Conservation (phyloP, 2,329 filamentous ascomycete species). For the Rhynchosporium agropyri region DNA sequence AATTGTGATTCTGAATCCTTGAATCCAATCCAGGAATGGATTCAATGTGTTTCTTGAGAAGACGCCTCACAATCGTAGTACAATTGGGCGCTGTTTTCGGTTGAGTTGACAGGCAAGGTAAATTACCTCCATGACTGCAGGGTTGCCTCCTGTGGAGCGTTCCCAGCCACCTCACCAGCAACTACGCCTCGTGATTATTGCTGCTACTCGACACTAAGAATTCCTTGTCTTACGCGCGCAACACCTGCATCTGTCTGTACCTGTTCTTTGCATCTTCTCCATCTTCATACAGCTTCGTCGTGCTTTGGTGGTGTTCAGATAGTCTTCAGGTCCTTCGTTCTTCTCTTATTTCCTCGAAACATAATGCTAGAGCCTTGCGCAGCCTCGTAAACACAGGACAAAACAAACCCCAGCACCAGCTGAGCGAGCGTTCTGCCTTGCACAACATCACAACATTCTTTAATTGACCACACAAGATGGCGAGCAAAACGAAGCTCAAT, state of each 20-base stretch:
- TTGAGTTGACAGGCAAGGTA: background rate
- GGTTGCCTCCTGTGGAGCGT: background rate
- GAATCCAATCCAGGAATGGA: background rate
- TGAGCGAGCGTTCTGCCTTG: slow-evolving; percentile 9
- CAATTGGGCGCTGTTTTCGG: background rate
- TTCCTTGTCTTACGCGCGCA: background rate
- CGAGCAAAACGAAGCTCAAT: slow-evolving; percentile 56
- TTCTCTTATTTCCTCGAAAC: slow-evolving; percentile 22
- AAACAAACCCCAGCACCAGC: slow-evolving; percentile 19
- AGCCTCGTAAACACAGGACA: slow-evolving; percentile 27
- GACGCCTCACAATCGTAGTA: background rate
- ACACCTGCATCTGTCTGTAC: slow-evolving; percentile 3
- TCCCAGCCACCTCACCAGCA: slow-evolving; percentile 4
- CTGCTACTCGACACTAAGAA: background rate
- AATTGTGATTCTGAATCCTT: no score
- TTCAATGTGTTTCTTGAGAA: background rate
- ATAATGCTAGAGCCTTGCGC: slow-evolving; percentile 34
- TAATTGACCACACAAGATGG: slow-evolving; percentile 45
- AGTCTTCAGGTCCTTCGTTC: slow-evolving; percentile 18
- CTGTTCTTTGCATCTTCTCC: slow-evolving; percentile 11
- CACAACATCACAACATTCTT: slow-evolving; percentile 16
- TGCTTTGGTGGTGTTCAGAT: slow-evolving; percentile 17
- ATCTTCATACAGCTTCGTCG: slow-evolving; percentile 13
- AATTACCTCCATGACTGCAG: no score
- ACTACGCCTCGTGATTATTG: slow-evolving; percentile 10